phyloP scores from a whole-genome alignment of 257 asterid genomes.

The Knoxia roxburghii region DNA sequence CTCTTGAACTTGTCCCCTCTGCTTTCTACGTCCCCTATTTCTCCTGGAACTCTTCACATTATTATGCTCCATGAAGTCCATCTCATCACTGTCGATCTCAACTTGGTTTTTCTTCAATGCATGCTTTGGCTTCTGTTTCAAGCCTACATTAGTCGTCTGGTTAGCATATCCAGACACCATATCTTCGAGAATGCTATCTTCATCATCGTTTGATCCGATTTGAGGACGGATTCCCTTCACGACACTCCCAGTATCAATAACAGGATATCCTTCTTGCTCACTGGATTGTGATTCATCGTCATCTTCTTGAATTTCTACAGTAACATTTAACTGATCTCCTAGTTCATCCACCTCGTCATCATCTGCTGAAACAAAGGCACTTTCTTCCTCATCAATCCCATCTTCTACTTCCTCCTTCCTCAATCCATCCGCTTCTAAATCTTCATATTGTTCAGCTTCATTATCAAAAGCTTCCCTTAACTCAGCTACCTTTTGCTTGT shows the following conservation, averaged over 20 bases:
- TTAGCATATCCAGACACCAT: constrained; percentile 63
- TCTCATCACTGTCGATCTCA: constrained; percentile 44
- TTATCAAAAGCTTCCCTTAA: constrained; percentile 65
- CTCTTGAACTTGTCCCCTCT: constrained; percentile 42
- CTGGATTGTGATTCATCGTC: constrained; percentile 34
- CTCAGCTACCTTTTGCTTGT: constrained; percentile 85
- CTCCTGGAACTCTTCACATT: constrained; percentile 55
- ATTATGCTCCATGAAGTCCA: constrained; percentile 75
- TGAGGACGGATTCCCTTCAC: constrained; percentile 23
- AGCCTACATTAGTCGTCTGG: constrained; percentile 30
- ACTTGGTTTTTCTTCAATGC: constrained; percentile 28
- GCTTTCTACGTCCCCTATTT: constrained; percentile 65
- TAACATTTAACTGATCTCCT: constrained; percentile 37
- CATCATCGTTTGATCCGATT: constrained; percentile 51
- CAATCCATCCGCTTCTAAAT: constrained; percentile 25
- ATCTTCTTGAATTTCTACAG: constrained; percentile 36
- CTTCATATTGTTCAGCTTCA: constrained; percentile 57
- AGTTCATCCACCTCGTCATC: constrained; percentile 50
- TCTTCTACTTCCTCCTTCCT: constrained; percentile 27
- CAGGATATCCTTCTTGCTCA: constrained; percentile 25
- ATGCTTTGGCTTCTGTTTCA: constrained; percentile 31
- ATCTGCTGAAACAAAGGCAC: constrained; percentile 47
- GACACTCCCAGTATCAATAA: constrained; percentile 23
- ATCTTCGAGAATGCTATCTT: constrained; percentile 66
- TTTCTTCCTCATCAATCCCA: constrained; percentile 31